Percentiles rank a stretch among this genome's conserved stretches.
Conservation (phyloP, 208 protist genomes). For the Naegleria gruberi region DNA sequence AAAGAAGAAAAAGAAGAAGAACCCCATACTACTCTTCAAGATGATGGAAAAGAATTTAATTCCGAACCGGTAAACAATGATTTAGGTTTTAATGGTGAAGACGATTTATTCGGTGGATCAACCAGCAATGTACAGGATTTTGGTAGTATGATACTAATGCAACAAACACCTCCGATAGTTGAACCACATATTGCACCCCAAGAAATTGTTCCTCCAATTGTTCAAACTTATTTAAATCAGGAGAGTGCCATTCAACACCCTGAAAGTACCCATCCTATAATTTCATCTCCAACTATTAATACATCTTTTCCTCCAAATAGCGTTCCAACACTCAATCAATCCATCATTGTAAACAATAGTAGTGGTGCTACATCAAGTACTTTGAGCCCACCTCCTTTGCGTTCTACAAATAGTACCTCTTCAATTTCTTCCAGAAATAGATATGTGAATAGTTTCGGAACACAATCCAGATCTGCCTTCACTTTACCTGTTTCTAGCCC, state of each 20-base stretch:
- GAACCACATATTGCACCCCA: neutral
- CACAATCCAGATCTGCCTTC: no score
- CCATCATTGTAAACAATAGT: neutral
- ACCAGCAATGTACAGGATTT: neutral
- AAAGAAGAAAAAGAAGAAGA: no score
- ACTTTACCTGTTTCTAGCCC: neutral
- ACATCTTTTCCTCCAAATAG: no score
- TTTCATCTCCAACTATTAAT: neutral
- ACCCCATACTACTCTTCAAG: neutral
- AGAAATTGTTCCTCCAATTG: no score
- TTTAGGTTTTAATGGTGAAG: neutral
- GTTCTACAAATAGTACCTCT: neutral
- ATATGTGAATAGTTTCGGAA: neutral
- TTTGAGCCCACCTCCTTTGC: neutral
- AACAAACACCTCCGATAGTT: no score
- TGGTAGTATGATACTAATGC: neutral
- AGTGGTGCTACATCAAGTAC: neutral
- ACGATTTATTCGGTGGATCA: neutral
- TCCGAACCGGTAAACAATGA: neutral
- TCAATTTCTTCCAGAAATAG: neutral
- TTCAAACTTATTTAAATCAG: no score
- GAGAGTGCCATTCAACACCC: no score
- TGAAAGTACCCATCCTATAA: neutral
- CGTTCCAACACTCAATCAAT: neutral
- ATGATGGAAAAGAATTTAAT: neutral